Evolutionary conservation across 2,329 filamentous ascomycete genomes (phyloP), one percentile per base, ranked within the genome.

Genomic region (Thelonectria discophora): DNA sequence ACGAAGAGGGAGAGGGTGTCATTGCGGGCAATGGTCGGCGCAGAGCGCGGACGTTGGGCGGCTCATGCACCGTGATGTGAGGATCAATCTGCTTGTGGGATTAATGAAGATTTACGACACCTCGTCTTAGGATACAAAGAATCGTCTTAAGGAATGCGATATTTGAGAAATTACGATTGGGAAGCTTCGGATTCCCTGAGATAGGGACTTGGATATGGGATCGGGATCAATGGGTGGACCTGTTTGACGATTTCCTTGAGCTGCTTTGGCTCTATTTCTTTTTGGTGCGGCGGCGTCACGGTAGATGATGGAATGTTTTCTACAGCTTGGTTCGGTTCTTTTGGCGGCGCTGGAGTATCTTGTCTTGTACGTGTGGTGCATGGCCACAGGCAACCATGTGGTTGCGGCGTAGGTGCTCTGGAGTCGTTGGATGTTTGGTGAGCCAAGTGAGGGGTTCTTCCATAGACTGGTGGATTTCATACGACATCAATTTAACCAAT

Each of bases 1-100:
- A 92, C 68, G 93, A 97, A 74, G 93, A 97, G 74, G 91, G 93
- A 66, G 91, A 91, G 46, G 90, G 86, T 12, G 87, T 79, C 5
- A 66, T 77, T n/a, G 79, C 80, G 7, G 80, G 79, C 20, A 81
- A 78, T 5, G 81, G 85, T 24, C 83, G 88, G 39, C 83, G 88
- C 61, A 83, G 87, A 59, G 88, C 89, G 15, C 82, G 89, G 69
- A 91, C 88, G 39, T 81, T 87, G 76, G 86, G 64, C n/a, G 86
- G 64, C n/a, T 77, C 80, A 27, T 91, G 89, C 74, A 72, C 76
- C 45, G 80, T 91, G 58, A 91, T 91, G 89, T 91, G 79, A 87
- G 20, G 34, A 7, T 11, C 18, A 13, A 30, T 7, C 17, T 12
- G 11, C 27, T 18, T 34, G 34, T 15, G n/a, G 32, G 27, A 30